phyloP scores from a whole-genome alignment of 257 asterid genomes.

The Rehmannia glutinosa region DNA sequence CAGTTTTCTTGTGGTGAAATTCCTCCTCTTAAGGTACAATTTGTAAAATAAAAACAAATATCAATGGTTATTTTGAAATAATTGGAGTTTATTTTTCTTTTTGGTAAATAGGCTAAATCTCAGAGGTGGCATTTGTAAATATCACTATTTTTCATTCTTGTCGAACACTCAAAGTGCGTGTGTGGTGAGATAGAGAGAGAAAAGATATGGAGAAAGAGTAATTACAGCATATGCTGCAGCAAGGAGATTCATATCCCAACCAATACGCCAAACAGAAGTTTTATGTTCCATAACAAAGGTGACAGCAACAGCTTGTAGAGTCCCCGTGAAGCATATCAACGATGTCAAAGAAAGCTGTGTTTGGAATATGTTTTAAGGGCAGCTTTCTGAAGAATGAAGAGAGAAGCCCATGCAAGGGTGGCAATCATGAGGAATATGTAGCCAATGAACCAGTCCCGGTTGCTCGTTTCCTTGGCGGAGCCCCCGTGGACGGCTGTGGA shows the following conservation, averaged over 20 bases:
- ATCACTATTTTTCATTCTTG: too few species aligned
- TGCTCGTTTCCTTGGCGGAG: conserved; percentile 28
- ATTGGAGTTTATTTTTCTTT: too few species aligned
- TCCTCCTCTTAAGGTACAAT: too few species aligned
- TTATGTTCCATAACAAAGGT: conserved; percentile 73
- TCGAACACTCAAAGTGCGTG: too few species aligned
- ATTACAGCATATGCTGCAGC: conserved; percentile 90
- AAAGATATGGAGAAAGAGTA: background rate
- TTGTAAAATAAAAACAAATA: too few species aligned
- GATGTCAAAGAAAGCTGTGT: conserved; percentile 64
- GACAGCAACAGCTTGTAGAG: conserved; percentile 72
- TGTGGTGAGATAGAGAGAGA: too few species aligned
- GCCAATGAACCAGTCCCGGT: conserved; percentile 71
- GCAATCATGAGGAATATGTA: conserved; percentile 74
- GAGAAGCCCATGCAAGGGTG: conserved; percentile 79
- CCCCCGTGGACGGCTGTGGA: too few species aligned
- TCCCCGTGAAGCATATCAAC: conserved; percentile 69
- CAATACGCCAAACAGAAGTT: conserved; percentile 55
- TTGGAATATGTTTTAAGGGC: conserved; percentile 52
- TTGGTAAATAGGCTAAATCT: too few species aligned
- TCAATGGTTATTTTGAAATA: too few species aligned
- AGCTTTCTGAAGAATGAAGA: conserved; percentile 60
- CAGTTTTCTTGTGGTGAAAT: too few species aligned
- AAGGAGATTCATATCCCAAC: conserved; percentile 81
- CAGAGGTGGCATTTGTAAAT: too few species aligned